phyloP scores from a whole-genome alignment of 78 protist species.

The Polysphondylium violaceum region DNA sequence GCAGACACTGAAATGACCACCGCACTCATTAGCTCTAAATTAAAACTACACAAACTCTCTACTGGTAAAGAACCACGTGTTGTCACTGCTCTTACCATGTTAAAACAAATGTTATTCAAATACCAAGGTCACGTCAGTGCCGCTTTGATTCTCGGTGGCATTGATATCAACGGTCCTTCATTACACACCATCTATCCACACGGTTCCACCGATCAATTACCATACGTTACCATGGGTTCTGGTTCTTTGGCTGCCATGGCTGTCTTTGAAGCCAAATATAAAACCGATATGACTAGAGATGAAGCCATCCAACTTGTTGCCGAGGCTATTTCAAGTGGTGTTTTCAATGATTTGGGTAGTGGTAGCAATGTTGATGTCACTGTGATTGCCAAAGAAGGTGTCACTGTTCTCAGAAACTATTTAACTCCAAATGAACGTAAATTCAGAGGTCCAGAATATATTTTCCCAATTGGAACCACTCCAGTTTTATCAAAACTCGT shows the following conservation, averaged over 20 bases:
- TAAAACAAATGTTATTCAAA: conserved; percentile 94
- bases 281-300: conserved; percentile 87
- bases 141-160: conserved; percentile 99
- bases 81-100: conserved; percentile 92
- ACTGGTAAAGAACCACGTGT: conserved; percentile 96
- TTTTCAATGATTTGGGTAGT: conserved; percentile 98
- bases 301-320: conserved; percentile 94
- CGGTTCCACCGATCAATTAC: conserved; percentile 95
- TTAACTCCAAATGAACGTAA: conserved; percentile 79
- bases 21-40: conserved; percentile 67
- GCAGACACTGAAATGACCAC: conserved; percentile 97
- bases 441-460: conserved; percentile 56
- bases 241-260: conserved; percentile 99
- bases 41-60: conserved; percentile 64
- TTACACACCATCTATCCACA: conserved; percentile 96
- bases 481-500: conserved; percentile 26
- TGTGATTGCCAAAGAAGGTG: conserved; percentile 88
- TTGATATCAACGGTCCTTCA: conserved; percentile 91
- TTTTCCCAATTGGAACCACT: conserved; percentile 66
- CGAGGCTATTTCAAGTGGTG: conserved; percentile 97
- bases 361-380: conserved; percentile 97
- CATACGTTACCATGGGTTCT: conserved; percentile 99
- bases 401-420: conserved; percentile 63
- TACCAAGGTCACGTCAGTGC: conserved; percentile 97
- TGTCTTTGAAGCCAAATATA: conserved; percentile 94